Evolutionary conservation across 1,284 basidiomycete genomes (phyloP).

Genomic region (Malassezia dermatis): DNA sequence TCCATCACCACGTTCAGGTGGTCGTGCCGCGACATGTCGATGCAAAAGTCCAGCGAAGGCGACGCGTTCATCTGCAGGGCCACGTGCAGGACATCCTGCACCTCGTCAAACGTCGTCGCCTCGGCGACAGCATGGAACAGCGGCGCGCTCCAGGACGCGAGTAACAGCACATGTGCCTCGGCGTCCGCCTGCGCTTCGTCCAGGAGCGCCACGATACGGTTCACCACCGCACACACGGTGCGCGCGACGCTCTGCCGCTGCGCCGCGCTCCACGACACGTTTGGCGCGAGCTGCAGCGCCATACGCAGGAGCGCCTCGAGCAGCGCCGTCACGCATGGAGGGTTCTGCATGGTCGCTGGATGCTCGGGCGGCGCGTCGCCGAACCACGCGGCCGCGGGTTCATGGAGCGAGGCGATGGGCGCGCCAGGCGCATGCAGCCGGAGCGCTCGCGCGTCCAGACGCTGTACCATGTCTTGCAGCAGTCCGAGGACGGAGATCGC

Average conservation of each 20-base stretch:
- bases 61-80: not conserved
- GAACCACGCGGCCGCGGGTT: not conserved
- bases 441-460: not conserved
- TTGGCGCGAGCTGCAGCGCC: slow-evolving; percentile 8
- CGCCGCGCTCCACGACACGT: not conserved
- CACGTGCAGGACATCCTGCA: not conserved
- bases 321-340: slow-evolving; percentile 14
- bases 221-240: not conserved
- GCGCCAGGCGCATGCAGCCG: not conserved
- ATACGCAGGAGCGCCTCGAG: slow-evolving; percentile 17
- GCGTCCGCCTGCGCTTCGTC: slow-evolving; percentile 5
- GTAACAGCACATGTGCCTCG: not conserved
- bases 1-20: not conserved
- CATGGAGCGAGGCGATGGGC: not conserved
- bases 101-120: not conserved
- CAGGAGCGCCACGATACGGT: slow-evolving; percentile 7
- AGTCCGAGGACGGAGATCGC: not conserved
- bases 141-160: not conserved
- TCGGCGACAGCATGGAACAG: not conserved
- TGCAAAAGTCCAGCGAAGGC: not conserved
- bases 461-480: slow-evolving; percentile 9
- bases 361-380: not conserved
- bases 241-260: not conserved
- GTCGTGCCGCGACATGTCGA: not conserved
- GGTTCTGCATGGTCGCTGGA: slow-evolving; percentile 17